Conservation (phyloP, 108 stramenopile genomes). For the Conticribra guillardii region DNA sequence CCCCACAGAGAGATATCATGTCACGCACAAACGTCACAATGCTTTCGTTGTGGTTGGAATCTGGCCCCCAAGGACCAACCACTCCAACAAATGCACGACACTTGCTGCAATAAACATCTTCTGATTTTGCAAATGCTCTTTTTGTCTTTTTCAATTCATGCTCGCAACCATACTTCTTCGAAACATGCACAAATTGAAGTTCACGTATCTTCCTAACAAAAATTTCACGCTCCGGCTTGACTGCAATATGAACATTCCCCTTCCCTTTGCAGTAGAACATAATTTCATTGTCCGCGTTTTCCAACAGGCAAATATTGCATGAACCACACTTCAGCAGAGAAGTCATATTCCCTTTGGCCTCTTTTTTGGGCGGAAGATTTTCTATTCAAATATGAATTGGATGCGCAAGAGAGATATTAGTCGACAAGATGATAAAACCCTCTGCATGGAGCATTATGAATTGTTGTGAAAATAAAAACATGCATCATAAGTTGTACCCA, state of each 20-base stretch:
- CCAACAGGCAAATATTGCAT: background rate
- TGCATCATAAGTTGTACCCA: too few relatives aligned
- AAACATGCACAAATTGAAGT: background rate
- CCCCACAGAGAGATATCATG: background rate
- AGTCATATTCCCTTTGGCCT: too few relatives aligned
- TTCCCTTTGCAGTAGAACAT: background rate
- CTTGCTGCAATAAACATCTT: background rate
- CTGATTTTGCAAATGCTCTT: background rate
- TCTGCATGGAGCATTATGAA: too few relatives aligned
- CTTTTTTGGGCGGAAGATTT: too few relatives aligned
- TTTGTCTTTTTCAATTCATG: background rate
- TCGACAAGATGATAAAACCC: too few relatives aligned
- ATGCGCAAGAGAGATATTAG: too few relatives aligned
- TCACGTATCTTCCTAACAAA: background rate
- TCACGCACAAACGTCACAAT: background rate
- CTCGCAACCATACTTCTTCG: background rate
- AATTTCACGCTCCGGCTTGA: background rate
- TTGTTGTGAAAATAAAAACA: too few relatives aligned
- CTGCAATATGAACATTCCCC: background rate
- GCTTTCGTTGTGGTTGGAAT: background rate
- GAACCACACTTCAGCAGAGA: background rate
- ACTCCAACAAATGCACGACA: background rate
- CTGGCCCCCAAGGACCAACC: background rate
- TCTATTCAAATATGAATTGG: too few relatives aligned
- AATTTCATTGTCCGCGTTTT: background rate